A percentile compares a stretch with the other conserved stretches of the same genome.
These are phyloP conservation scores for Solanum hybrid DNA, from an alignment of 305 asterid species.

Conservation along the genomic window DNA sequence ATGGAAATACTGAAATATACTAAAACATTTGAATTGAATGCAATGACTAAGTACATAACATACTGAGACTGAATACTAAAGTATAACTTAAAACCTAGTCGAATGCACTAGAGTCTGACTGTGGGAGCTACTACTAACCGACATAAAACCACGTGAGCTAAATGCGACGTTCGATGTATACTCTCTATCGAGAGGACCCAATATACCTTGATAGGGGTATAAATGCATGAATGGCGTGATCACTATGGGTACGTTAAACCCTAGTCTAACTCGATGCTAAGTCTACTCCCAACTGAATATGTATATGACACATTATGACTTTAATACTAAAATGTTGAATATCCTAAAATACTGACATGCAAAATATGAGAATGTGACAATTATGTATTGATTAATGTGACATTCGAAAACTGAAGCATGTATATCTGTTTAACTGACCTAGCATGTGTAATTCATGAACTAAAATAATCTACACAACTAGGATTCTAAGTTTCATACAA, in stretches of 20 bases:
- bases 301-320: not conserved
- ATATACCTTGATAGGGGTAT: not conserved
- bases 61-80: no score
- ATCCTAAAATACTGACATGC: not conserved
- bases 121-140: not conserved
- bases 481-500: not conserved
- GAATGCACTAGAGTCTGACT: not conserved
- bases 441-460: not conserved
- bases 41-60: not conserved
- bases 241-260: not conserved
- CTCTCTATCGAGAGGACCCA: not conserved
- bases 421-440: no score
- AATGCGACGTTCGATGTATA: rapidly evolving
- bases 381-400: not conserved
- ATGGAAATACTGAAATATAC: not conserved
- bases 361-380: not conserved
- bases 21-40: no score
- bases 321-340: not conserved
- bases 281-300: not conserved
- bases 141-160: not conserved
- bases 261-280: not conserved
- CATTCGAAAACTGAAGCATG: not conserved
- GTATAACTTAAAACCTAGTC: not conserved
- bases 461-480: not conserved
- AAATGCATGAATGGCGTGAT: not conserved